Evolutionary conservation across 345 rosid species (phyloP), one percentile per base, ranked within the genome.

Genomic region (Erysimum cheiranthoides): DNA sequence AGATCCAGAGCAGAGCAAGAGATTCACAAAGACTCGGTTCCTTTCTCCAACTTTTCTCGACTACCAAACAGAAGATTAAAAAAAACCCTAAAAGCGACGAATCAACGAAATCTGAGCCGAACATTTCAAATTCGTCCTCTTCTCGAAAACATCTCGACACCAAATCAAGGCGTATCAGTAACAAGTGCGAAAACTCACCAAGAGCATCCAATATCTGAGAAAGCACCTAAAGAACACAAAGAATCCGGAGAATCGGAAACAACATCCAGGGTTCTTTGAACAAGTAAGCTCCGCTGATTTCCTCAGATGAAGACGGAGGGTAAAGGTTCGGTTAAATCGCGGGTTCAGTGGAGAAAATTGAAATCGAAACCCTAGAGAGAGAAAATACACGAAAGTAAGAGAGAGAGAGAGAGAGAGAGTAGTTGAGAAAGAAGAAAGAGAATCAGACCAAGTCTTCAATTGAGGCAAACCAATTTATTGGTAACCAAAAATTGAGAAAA

Each of bases 291-390:
- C 12, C 53, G 75, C 12, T 27, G 60, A 70, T 73, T 68, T 65
- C 13, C 66, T 46, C 53, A 59, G 64, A 59, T 58, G 74, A 47
- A 4, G 50, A 61, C 13, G 31, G 69, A 34, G 30, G 9, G 67
- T 8, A 35, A n/a, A 65, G 25, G 34, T 64, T 31, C 70, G 70
- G 76, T 64, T 54, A 62, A 66, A 71, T 64, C 76, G 77, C 51
- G 42, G 56, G 59, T 73, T 66, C 68, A 71, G 65, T 61, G 70
- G 47, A 1, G 4, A 65, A 50, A 73, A 39, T 18, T 61, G 70
- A 61, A 67, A 67, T 78, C 78, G 82, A 45, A 78, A 78, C 75
- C 82, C 82, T 78, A 73, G 75, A 73, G 78, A 73, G 78, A 78
- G 74, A 71, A 25, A 38, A 10, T 38, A 36, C 28, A 17, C 54